phyloP scores from a whole-genome alignment of 257 asterid species.

The Linaria vulgaris region DNA sequence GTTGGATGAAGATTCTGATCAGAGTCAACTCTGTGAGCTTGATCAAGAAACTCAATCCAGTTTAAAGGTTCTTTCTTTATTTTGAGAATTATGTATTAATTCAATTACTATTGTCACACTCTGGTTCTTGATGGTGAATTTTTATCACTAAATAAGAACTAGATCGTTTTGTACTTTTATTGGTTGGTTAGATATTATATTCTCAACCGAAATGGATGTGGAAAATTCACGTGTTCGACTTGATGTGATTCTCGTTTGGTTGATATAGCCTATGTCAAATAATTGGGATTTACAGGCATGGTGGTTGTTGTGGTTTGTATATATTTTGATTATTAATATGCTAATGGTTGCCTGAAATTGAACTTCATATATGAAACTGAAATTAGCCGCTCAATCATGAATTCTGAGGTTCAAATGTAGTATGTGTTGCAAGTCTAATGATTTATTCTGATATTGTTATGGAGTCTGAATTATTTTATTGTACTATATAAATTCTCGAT shows the following conservation, averaged over 20 bases:
- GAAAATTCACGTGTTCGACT: too few relatives aligned
- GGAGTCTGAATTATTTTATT: background rate
- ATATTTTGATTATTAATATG: background rate
- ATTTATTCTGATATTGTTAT: background rate
- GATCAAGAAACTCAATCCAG: slow-evolving; percentile 28
- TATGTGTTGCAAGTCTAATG: background rate
- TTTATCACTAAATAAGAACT: background rate
- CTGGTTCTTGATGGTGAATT: slow-evolving; percentile 1
- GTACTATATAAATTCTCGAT: background rate
- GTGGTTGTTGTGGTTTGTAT: too few relatives aligned
- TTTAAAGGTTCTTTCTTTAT: slow-evolving; percentile 34
- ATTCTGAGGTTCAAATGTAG: background rate
- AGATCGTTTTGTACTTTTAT: too few relatives aligned
- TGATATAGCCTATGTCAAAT: too few relatives aligned
- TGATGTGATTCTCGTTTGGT: too few relatives aligned
- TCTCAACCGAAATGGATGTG: too few relatives aligned
- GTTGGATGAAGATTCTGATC: slow-evolving; percentile 29
- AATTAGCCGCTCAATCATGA: background rate
- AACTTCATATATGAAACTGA: slow-evolving; percentile 8
- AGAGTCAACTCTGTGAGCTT: slow-evolving; percentile 22
- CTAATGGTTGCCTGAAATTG: slow-evolving; percentile 3
- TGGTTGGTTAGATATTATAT: too few relatives aligned
- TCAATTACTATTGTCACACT: background rate
- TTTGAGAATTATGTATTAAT: background rate
- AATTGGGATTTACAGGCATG: too few relatives aligned